phyloP scores from a whole-genome alignment of 352 stramenopile genomes.

The Phytophthora citrophthora region DNA sequence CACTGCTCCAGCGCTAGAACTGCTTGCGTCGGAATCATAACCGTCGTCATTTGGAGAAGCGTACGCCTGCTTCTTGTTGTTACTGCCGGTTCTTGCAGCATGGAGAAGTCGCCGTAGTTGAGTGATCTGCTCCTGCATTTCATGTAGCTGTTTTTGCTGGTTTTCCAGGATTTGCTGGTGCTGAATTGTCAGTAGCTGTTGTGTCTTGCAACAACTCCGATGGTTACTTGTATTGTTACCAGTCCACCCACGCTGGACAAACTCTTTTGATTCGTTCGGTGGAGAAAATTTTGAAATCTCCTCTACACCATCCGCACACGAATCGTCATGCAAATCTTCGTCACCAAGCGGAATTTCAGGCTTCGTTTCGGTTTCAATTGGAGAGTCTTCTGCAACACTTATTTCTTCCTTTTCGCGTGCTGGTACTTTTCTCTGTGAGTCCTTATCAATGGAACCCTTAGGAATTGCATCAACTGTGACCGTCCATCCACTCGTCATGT shows the following conservation, averaged over 20 bases:
- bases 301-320: constrained; percentile 2
- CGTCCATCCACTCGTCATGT: constrained; percentile 32
- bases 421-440: constrained; percentile 8
- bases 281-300: not conserved
- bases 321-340: constrained; percentile 8
- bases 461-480: constrained; percentile 24
- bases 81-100: constrained; percentile 21
- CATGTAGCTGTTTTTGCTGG: constrained; percentile 69
- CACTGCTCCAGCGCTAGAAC: constrained; percentile 27
- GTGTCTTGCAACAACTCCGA: constrained; percentile 65
- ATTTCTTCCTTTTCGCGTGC: constrained; percentile 10
- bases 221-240: constrained; percentile 23
- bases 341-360: not conserved
- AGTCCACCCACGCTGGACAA: constrained; percentile 9
- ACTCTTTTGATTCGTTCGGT: constrained; percentile 13
- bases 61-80: constrained; percentile 24
- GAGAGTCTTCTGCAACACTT: not conserved
- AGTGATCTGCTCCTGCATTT: constrained; percentile 77
- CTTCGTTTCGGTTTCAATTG: constrained; percentile 4
- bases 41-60: constrained; percentile 8
- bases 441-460: constrained; percentile 11
- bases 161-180: constrained; percentile 84
- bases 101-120: constrained; percentile 56
- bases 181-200: constrained; percentile 72
- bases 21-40: constrained; percentile 38